Base-by-base conservation (phyloP, 1,284 basidiomycete species). In the Farysia itapuensis region DNA sequence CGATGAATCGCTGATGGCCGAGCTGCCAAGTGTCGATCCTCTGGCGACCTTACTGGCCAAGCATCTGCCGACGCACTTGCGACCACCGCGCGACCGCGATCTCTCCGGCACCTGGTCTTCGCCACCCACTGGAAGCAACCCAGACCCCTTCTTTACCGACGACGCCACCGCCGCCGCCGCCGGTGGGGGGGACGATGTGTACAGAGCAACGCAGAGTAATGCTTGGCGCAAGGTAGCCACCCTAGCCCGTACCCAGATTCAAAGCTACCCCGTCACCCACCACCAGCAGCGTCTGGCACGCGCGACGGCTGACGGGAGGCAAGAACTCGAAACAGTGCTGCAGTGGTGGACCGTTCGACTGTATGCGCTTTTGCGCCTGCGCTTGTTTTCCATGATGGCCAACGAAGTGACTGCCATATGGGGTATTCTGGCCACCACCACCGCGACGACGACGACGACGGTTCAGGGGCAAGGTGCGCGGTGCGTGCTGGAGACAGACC, bases 281-380 rank as follows among this genome's bases (percentile, higher is more conserved):
- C 34, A 35, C 9, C 34, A 35, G 21, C 20, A 21, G 19, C 8
- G 13, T 9, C 18, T 33, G 31, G 13, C 24, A 4, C 19, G 25
- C 13, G 25, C 15, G 5, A 12, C 11, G 5, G 23, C 6, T 1
- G 35, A 12, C 1, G 39, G 41, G 5, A 13, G 5, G n/a, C 28
- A 30, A 36, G 36, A 32, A 5, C 20, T 43, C 1, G 40, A 37
- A 4, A 36, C 42, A 11, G 47, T 47, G 0, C 11, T 54, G 21
- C 25, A 58, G n/a, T 67, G 64, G 64, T 67, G 64, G 64, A 45
- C 19, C 11, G 33, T 63, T 0, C 39, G 64, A 6, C 34, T 67
- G 20, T 58, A 67, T 15, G 35, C 59, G 5, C 38, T 67, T n/a
- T 30, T 43, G 13, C 23, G 64, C 20, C 32, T 67, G 25, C 40